Evolutionary conservation across 2,329 filamentous ascomycete genomes (phyloP), one percentile per base, ranked within the genome.

Genomic region (Calonectria leucothoes): DNA sequence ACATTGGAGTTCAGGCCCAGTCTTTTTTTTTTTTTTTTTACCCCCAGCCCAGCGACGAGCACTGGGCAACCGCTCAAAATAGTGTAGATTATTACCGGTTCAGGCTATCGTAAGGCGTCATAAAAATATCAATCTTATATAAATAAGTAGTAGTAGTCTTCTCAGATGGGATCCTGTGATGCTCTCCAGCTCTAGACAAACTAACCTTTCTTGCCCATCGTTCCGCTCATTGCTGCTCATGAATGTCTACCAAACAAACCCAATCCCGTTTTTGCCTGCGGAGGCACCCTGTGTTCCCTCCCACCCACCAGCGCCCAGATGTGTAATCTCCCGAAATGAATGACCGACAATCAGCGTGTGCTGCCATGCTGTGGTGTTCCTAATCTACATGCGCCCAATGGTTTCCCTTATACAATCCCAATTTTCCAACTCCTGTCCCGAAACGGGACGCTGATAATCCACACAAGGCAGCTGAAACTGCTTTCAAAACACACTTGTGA

Each of bases 381-480:
- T 71, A 74, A 72, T 81, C 76, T 79, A 81, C 76, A 39, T 76
- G 63, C 74, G 71, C 78, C 76, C 66, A 63, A 73, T 68, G 27
- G 55, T 45, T 61, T 64, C 66, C 74, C 70, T 70, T 66, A 39
- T 73, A 23, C 68, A 77, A 78, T 55, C 66, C 68, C 64, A 77
- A 49, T 76, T 71, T 55, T 71, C 76, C 69, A 75, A 80, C 77
- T 80, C 78, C 78, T 75, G 52, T 74, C 69, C 74, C 77, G 23
- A 27, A 37, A 45, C 20, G 37, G 69, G 69, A 72, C 59, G 52
- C 66, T 73, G 66, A 66, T 74, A 75, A 79, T 33, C 69, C 76
- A 74, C 71, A 69, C 45, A 74, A 37, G 25, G 72, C 64, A 77
- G 52, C 68, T 57, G 29, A 70, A 52, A 51, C 35, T 72, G 75